These are phyloP conservation scores for Actinomucor elegans DNA, from an alignment of 371 early-diverging fungal genomes.

Conservation along the genomic window DNA sequence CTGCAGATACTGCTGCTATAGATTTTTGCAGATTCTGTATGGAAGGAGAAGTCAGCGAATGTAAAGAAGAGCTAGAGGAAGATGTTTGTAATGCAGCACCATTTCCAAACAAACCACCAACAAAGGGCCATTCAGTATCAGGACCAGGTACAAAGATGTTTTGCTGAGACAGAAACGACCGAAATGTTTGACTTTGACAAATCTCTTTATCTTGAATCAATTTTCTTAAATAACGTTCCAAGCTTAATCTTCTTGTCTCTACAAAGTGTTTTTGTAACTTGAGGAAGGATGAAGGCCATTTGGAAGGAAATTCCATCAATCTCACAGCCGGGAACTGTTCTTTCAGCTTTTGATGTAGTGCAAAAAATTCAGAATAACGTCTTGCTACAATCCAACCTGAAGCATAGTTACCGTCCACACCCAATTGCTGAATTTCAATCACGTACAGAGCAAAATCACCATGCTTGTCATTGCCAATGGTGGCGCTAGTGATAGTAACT, in stretches of 20 bases:
- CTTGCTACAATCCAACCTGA: constrained; percentile 82
- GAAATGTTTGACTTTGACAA: constrained; percentile 57
- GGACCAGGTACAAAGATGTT: constrained; percentile 52
- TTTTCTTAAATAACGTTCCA: constrained; percentile 74
- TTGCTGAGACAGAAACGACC: constrained; percentile 67
- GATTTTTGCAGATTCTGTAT: constrained; percentile 28
- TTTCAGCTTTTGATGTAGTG: constrained; percentile 71
- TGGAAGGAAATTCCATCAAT: constrained; percentile 73
- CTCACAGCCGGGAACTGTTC: constrained; percentile 56
- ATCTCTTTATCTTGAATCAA: constrained; percentile 54
- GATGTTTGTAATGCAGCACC: neutral
- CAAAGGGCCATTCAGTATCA: constrained; percentile 11
- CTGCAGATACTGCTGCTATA: neutral
- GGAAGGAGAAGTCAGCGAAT: constrained; percentile 15
- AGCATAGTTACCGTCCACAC: constrained; percentile 45
- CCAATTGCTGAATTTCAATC: constrained; percentile 76
- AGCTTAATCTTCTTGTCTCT: constrained; percentile 64
- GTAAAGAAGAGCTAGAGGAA: neutral
- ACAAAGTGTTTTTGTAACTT: constrained; percentile 64
- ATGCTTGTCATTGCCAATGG: constrained; percentile 52
- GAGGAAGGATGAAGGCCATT: constrained; percentile 64
- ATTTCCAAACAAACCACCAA: constrained; percentile 5
- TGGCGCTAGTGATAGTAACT: constrained; percentile 59
- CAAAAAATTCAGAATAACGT: constrained; percentile 81
- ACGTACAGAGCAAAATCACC: constrained; percentile 76